A percentile compares a stretch with the other conserved stretches of the same genome.
phyloP scores from a whole-genome alignment of 805 yeast genomes.

The Metschnikowia similis region DNA sequence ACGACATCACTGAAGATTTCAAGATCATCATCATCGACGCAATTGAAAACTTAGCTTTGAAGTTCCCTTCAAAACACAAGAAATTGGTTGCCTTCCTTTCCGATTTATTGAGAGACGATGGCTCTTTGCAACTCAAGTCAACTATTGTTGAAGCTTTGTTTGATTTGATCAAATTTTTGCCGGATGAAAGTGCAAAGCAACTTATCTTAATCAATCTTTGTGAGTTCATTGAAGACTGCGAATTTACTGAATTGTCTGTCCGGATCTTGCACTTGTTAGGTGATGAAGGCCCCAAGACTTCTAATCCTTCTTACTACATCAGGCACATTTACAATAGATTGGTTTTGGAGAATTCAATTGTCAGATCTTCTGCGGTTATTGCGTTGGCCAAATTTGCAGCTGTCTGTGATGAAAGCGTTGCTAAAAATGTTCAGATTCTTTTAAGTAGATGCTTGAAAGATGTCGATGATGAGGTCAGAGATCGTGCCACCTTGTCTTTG shows the following conservation, averaged over 20 bases:
- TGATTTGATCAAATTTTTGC: slow-evolving; percentile 84
- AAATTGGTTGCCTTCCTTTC: slow-evolving; percentile 77
- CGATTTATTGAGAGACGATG: slow-evolving; percentile 84
- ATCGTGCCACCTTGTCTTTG: slow-evolving; percentile 86
- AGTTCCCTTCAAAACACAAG: slow-evolving; percentile 88
- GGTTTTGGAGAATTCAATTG: slow-evolving; percentile 90
- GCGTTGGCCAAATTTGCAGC: slow-evolving; percentile 89
- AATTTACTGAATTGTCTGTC: slow-evolving; percentile 89
- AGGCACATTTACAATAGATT: slow-evolving; percentile 96
- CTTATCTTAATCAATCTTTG: slow-evolving; percentile 82
- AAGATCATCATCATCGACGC: slow-evolving; percentile 94
- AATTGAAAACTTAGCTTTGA: slow-evolving; percentile 82
- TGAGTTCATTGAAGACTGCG: slow-evolving; percentile 98
- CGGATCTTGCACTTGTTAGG: slow-evolving; percentile 89
- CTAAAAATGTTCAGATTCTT: slow-evolving; percentile 66
- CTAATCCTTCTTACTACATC: slow-evolving; percentile 84
- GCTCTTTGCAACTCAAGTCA: slow-evolving; percentile 80
- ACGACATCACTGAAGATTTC: slow-evolving; percentile 93
- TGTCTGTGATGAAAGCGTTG: slow-evolving; percentile 62
- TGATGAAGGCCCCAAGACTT: slow-evolving; percentile 85
- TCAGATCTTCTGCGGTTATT: slow-evolving; percentile 92
- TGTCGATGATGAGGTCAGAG: slow-evolving; percentile 95
- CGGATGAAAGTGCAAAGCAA: slow-evolving; percentile 66
- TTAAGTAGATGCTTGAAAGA: slow-evolving; percentile 82
- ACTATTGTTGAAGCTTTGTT: slow-evolving; percentile 89